Evolutionary conservation across 257 asterid species (phyloP).

Genomic region (Echites panduratus): DNA sequence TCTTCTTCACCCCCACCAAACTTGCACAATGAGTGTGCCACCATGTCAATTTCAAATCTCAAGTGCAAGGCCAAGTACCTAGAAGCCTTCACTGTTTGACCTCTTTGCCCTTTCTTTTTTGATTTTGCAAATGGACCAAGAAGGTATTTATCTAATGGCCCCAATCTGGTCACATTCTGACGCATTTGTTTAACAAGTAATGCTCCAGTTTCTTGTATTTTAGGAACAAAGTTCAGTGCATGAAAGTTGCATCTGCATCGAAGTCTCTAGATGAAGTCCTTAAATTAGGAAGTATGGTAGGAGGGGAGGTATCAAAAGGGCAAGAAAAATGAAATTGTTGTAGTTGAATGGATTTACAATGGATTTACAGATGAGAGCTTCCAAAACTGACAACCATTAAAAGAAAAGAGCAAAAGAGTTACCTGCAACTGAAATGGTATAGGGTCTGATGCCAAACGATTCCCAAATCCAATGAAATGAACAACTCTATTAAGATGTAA

Average conservation of each 20-base stretch:
- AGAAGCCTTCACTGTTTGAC: constrained; percentile 45
- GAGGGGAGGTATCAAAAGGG: constrained; percentile 16
- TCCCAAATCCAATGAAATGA: constrained; percentile 98
- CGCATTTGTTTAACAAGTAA: constrained; percentile 84
- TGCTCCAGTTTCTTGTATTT: constrained; percentile 84
- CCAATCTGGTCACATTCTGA: constrained; percentile 66
- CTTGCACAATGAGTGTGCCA: constrained; percentile 93
- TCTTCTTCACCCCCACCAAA: constrained; percentile 93
- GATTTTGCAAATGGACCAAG: constrained; percentile 69
- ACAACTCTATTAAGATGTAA: constrained; percentile 75
- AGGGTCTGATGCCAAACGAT: constrained; percentile 98
- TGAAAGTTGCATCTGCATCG: constrained; percentile 99
- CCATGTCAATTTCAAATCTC: constrained; percentile 99
- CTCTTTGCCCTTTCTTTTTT: constrained; percentile 40
- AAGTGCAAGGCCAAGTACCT: constrained; percentile 85
- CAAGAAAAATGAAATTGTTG: constrained; percentile 14
- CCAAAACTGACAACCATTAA: constrained; percentile 16
- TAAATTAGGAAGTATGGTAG: constrained; percentile 59
- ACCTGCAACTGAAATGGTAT: constrained; percentile 82
- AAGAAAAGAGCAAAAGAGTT: constrained; percentile 17
- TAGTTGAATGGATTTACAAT: constrained; percentile 6
- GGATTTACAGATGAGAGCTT: constrained; percentile 10
- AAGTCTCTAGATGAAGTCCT: constrained; percentile 90
- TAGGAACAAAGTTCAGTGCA: constrained; percentile 86
- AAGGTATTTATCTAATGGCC: constrained; percentile 76